phyloP scores from a whole-genome alignment of 768 basidiomycete genomes.

The Phylloporus sp. region DNA sequence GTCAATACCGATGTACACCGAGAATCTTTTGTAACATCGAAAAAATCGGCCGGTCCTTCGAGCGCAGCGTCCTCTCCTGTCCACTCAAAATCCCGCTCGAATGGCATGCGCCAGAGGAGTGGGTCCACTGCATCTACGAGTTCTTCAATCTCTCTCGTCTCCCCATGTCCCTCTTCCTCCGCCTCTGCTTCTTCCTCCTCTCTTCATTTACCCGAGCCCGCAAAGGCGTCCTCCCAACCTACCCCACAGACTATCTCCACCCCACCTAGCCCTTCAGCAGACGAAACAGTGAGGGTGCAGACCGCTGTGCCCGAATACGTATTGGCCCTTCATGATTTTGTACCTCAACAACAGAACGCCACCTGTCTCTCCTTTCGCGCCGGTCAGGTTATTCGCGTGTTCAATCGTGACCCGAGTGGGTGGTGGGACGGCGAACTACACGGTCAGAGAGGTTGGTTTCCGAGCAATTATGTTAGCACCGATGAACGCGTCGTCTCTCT shows the following conservation, averaged over 20 bases:
- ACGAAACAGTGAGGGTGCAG: conserved; percentile 46
- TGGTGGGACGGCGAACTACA: conserved; percentile 99
- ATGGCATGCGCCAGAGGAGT: conserved; percentile 40
- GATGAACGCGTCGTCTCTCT: conserved; percentile 50
- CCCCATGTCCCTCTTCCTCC: conserved; percentile 50
- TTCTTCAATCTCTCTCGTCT: conserved; percentile 54
- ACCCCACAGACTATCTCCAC: conserved; percentile 24
- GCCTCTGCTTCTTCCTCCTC: conserved; percentile 49
- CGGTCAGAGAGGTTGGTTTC: conserved; percentile 92
- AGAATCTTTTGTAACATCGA: conserved; percentile 32
- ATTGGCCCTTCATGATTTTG: conserved; percentile 89
- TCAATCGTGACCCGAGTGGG: conserved; percentile 80
- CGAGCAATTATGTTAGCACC: conserved; percentile 88
- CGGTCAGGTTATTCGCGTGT: conserved; percentile 89
- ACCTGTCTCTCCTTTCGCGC: conserved; percentile 87
- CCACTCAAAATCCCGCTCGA: conserved; percentile 11
- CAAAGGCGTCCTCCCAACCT: conserved; percentile 28
- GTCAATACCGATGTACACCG: conserved; percentile 45
- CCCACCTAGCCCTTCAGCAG: conserved; percentile 41
- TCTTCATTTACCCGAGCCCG: conserved; percentile 36
- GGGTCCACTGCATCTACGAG: conserved; percentile 53
- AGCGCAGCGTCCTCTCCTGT: conserved; percentile 26
- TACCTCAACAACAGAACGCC: conserved; percentile 62
- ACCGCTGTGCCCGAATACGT: conserved; percentile 61
- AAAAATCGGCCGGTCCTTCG: conserved; percentile 28